Base-by-base conservation (phyloP, 2,329 filamentous ascomycete genomes). In the Xylaria polymorpha region DNA sequence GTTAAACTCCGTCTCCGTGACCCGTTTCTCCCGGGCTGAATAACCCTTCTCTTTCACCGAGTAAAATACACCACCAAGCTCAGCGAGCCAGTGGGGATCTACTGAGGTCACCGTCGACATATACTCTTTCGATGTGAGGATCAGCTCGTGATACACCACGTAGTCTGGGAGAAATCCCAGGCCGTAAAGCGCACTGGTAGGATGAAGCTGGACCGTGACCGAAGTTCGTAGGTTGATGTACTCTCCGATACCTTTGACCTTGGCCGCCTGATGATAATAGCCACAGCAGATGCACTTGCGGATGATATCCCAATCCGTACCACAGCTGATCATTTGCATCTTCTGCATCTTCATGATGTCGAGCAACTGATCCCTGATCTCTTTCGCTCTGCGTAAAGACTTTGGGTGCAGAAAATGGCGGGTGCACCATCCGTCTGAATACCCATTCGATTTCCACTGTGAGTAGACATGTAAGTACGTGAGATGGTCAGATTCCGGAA, bases 21-120 rank as follows among this genome's bases (percentile, higher is more conserved):
- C 89, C 63, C 93, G 88, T 81, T 94, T 95, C 76, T 97, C 92
- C 32, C 93, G 87, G 14, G 91, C 90, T 15, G 93, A 97, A 79
- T 97, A 99, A 1, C 95, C 96, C 81, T 99, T 99, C 82, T 98
- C 95, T 82, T 97, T 98, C 77, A 99, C 88, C 1, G 92, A 96
- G 81, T 98, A 99, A 80, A 99, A 99, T 0, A 99, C 96, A 1
- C 94, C 96, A 41, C 97, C 96, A 6, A 99, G 85, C 79, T 99
- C 96, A 7, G 96, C 96, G 48, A 99, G 88, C 96, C 96, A 99
- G 79, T 97, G 94, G 61, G 96, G 95, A 79, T 99, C 96, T 1
- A 99, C 96, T 0, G 94, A 90, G 4, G 96, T 99, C 10, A 99
- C 96, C 4, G 94, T 97, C 3, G 93, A 97, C 90, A 99, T 98